Conservation (phyloP, 768 basidiomycete species). For the Leccinum sublutescens region DNA sequence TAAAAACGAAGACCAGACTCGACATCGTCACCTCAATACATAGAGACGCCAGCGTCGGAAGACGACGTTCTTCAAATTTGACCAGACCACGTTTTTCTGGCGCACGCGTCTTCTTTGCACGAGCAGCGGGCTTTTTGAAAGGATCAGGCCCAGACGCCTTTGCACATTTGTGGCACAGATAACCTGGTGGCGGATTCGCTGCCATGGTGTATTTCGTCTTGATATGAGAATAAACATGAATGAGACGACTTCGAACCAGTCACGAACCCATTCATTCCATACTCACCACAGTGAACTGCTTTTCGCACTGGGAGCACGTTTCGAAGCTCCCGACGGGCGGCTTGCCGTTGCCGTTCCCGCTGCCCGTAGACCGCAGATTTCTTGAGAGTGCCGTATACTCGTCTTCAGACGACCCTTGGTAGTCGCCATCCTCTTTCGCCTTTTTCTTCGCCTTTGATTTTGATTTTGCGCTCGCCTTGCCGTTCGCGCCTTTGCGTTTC, state of each 20-base stretch:
- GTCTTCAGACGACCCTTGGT: constrained; percentile 57
- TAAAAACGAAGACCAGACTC: too few relatives aligned
- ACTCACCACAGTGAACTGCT: constrained; percentile 86
- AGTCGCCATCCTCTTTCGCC: constrained; percentile 45
- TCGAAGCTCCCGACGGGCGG: constrained; percentile 78
- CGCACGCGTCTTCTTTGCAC: too few relatives aligned
- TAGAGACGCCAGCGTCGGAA: too few relatives aligned
- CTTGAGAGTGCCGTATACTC: constrained; percentile 65
- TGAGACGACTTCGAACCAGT: background rate
- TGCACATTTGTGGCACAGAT: too few relatives aligned
- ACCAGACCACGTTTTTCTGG: too few relatives aligned
- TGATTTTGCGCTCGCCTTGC: constrained; percentile 36
- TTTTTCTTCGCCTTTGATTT: constrained; percentile 41
- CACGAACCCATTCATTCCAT: background rate
- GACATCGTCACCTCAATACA: too few relatives aligned
- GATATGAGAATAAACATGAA: background rate
- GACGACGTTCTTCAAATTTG: too few relatives aligned
- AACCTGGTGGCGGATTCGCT: too few relatives aligned
- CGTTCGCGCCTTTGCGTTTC: constrained; percentile 56
- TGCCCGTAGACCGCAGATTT: constrained; percentile 37
- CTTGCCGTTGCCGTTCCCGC: constrained; percentile 38
- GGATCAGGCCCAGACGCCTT: too few relatives aligned
- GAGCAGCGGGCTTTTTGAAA: too few relatives aligned
- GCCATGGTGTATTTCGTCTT: constrained; percentile 79
- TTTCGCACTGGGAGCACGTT: constrained; percentile 76